These are phyloP conservation scores for Teunomyces panamensis DNA, from an alignment of 805 yeast species.

Conservation along the genomic window DNA sequence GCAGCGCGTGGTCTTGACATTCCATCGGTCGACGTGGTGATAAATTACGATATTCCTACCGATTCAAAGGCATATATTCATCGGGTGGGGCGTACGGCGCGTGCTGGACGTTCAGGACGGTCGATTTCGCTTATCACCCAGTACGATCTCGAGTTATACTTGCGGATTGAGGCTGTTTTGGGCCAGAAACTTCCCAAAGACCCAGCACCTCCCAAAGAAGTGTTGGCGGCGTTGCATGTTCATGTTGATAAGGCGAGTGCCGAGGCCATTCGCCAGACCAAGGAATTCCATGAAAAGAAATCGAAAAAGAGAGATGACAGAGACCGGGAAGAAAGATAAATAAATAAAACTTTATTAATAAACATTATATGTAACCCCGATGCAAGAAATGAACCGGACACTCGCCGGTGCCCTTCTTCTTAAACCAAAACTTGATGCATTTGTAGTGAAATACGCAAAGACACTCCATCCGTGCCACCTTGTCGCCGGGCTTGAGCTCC, in stretches of 20 bases:
- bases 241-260: conserved; percentile 91
- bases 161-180: conserved; percentile 85
- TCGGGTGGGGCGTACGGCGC: conserved; percentile 93
- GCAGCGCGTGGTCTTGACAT: conserved; percentile 90
- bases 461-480: conserved; percentile 90
- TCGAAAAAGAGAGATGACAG: conserved; percentile 36
- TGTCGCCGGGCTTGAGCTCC: conserved; percentile 79
- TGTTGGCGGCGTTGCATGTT: conserved; percentile 72
- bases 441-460: conserved; percentile 89
- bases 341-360: too few relatives aligned
- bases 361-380: conserved; percentile 12
- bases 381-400: conserved; percentile 74
- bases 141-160: conserved; percentile 84
- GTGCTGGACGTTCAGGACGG: conserved; percentile 88
- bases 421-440: conserved; percentile 91
- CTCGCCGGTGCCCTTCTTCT: conserved; percentile 76
- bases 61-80: conserved; percentile 83
- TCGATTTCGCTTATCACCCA: conserved; percentile 89
- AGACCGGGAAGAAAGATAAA: conserved; percentile 30
- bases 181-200: conserved; percentile 77
- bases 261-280: conserved; percentile 80
- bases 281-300: conserved; percentile 52
- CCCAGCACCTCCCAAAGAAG: conserved; percentile 73
- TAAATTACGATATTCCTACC: conserved; percentile 78
- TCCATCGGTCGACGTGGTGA: conserved; percentile 73